Conservation (phyloP, 148 eudicot genomes). For the Pharnaceum exiguum region DNA sequence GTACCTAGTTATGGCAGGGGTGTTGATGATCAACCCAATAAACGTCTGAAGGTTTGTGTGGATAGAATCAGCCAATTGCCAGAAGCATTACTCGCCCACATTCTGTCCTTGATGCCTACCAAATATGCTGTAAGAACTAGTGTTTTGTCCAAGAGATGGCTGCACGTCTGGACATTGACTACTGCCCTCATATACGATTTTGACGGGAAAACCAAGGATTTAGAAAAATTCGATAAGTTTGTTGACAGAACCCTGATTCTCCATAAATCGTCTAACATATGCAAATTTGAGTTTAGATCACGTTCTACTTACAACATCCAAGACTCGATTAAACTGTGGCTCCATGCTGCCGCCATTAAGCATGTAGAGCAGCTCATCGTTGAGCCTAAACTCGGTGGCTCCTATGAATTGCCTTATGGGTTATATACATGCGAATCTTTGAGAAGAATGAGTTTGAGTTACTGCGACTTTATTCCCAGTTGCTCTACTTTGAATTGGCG, state of each 20-base stretch:
- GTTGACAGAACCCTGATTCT: slow-evolving; percentile 5
- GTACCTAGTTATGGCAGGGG: neutral
- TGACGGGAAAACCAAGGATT: too few relatives aligned
- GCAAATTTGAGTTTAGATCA: neutral
- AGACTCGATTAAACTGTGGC: slow-evolving; percentile 4
- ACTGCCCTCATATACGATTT: neutral
- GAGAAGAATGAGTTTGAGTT: neutral
- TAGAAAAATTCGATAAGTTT: neutral
- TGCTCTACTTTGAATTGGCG: slow-evolving; percentile 7
- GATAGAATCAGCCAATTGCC: slow-evolving; percentile 11
- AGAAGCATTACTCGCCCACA: neutral
- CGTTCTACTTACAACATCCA: neutral
- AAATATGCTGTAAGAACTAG: neutral
- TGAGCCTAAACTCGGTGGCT: neutral
- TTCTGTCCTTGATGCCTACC: slow-evolving; percentile 6
- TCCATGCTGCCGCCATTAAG: slow-evolving; percentile 6
- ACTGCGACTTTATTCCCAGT: neutral
- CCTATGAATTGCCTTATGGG: neutral
- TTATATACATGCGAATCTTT: slow-evolving; percentile 5
- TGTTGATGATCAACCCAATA: neutral
- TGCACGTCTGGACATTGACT: neutral
- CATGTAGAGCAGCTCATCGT: slow-evolving; percentile 5
- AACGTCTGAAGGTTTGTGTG: neutral
- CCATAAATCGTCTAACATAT: neutral
- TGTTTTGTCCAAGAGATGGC: slow-evolving; percentile 11